These are phyloP conservation scores for Stylonectria norvegica DNA, from an alignment of 2,329 filamentous ascomycete genomes.

Conservation along the genomic window DNA sequence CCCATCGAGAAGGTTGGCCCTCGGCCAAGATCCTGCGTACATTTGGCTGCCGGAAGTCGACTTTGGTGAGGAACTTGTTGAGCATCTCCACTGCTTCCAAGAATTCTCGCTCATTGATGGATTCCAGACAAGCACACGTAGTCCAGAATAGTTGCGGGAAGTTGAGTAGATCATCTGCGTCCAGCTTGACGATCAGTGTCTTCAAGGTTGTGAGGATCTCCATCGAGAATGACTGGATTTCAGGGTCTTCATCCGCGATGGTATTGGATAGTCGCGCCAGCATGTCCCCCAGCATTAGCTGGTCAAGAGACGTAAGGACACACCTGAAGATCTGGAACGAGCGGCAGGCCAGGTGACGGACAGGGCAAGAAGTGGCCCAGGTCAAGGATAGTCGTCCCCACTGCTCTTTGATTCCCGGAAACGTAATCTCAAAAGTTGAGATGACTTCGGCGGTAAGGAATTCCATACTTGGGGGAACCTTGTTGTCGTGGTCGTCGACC, in stretches of 20 bases:
- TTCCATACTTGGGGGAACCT: conserved; percentile 85
- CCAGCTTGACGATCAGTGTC: conserved; percentile 82
- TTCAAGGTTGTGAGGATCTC: conserved; percentile 94
- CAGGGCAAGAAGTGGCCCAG: conserved; percentile 96
- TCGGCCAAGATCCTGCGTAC: conserved; percentile 71
- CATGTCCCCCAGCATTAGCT: conserved; percentile 96
- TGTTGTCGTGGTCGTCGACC: conserved; percentile 68
- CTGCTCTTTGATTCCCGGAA: conserved; percentile 81
- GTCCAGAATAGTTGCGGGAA: conserved; percentile 98
- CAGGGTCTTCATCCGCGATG: conserved; percentile 88
- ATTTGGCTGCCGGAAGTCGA: conserved; percentile 70
- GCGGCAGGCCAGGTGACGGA: conserved; percentile 88
- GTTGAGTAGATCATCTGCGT: conserved; percentile 73
- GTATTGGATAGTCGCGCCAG: conserved; percentile 92
- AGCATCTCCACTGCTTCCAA: conserved; percentile 89
- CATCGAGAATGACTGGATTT: conserved; percentile 96
- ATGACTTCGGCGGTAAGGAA: conserved; percentile 78
- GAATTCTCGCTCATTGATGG: conserved; percentile 94
- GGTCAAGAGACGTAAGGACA: conserved; percentile 84
- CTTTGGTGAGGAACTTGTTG: conserved; percentile 76
- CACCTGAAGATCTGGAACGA: conserved; percentile 98
- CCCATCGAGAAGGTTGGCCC: conserved; percentile 81
- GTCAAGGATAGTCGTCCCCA: conserved; percentile 88
- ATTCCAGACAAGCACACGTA: conserved; percentile 91
- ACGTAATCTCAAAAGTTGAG: conserved; percentile 78